Conservation (phyloP, 2,329 filamentous ascomycete genomes). For the Drechslerella dactyloides region DNA sequence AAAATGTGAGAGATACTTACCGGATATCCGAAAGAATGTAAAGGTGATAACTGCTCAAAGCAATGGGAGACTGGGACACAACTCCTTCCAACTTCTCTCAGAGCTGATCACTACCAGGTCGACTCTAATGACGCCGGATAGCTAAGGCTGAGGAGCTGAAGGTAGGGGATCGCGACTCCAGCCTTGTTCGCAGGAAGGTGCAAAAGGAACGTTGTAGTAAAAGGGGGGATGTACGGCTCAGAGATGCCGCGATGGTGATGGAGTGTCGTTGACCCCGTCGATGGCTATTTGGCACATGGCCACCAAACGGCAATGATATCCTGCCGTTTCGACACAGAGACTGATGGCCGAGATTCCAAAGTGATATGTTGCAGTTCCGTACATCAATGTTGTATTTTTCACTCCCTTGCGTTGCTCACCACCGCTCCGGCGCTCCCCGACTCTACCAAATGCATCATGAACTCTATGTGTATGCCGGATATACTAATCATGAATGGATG, state of each 20-base stretch:
- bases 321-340: too few relatives aligned
- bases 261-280: too few relatives aligned
- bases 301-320: too few relatives aligned
- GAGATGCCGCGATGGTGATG: too few relatives aligned
- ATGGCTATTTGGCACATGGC: too few relatives aligned
- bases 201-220: conserved; percentile 19
- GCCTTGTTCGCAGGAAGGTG: conserved; percentile 6
- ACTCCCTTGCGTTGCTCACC: not conserved
- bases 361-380: not conserved
- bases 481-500: not conserved
- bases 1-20: conserved; percentile 12
- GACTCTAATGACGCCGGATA: conserved; percentile 19
- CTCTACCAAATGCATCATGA: not conserved
- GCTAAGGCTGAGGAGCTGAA: conserved; percentile 2
- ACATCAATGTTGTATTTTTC: conserved; percentile 12
- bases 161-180: conserved; percentile 23
- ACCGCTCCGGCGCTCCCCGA: not conserved
- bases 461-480: not conserved
- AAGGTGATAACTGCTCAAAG: conserved; percentile 3
- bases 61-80: not conserved
- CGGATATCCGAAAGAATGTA: conserved; percentile 44
- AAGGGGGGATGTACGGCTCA: not conserved
- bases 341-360: too few relatives aligned
- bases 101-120: conserved; percentile 3
- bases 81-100: not conserved